Percentiles rank a stretch among this genome's conserved stretches.
phyloP scores from a whole-genome alignment of 106 monocot genomes.

The Xerophyta viscosa region DNA sequence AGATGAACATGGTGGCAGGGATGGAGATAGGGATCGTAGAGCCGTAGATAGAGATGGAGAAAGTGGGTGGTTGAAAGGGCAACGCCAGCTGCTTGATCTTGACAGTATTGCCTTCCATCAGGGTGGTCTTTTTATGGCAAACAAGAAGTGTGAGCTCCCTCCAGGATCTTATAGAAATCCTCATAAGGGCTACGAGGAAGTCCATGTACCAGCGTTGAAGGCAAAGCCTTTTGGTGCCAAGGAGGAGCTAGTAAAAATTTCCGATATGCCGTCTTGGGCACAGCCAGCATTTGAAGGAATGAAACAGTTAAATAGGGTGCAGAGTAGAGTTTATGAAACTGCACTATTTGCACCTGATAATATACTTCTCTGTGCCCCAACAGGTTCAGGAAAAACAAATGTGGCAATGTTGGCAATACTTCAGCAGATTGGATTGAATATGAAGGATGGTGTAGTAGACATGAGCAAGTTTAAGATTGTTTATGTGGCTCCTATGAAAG shows the following conservation, averaged over 20 bases:
- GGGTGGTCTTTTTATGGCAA: constrained; percentile 81
- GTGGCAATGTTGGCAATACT: too few species aligned
- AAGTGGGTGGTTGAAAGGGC: constrained; percentile 84
- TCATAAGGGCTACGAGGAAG: constrained; percentile 94
- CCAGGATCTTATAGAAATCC: constrained; percentile 60
- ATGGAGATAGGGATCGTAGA: constrained; percentile 44
- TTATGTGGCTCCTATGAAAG: constrained; percentile 98
- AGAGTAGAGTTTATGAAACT: constrained; percentile 73
- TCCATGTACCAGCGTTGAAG: constrained; percentile 81
- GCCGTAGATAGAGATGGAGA: constrained; percentile 51
- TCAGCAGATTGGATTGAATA: constrained; percentile 53
- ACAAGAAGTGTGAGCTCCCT: constrained; percentile 85
- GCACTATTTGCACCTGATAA: constrained; percentile 66
- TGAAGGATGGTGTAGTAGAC: constrained; percentile 56
- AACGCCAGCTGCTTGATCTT: constrained; percentile 75
- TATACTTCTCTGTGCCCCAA: constrained; percentile 90
- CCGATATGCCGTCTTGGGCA: constrained; percentile 74
- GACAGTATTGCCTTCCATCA: constrained; percentile 79
- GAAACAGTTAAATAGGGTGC: constrained; percentile 87
- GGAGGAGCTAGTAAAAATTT: constrained; percentile 78
- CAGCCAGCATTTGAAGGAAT: constrained; percentile 93
- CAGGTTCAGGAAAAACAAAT: constrained; percentile 91
- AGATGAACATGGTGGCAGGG: constrained; percentile 46
- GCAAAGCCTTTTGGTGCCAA: constrained; percentile 45
- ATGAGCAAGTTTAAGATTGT: constrained; percentile 73